Conservation (phyloP, 257 asterid genomes). For the Solanum microdontum region DNA sequence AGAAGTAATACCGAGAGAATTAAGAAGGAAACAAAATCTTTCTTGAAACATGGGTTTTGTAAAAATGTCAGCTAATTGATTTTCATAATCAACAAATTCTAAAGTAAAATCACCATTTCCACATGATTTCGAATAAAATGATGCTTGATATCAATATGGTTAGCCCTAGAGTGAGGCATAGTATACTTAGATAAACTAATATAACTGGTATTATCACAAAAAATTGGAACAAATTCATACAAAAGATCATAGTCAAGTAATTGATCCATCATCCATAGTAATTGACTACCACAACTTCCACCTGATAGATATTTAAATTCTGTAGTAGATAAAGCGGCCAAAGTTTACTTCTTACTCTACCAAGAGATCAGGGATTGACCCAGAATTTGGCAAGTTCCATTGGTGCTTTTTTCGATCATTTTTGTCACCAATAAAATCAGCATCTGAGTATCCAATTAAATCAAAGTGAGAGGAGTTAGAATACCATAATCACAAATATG, state of each 20-base stretch:
- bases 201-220: not conserved
- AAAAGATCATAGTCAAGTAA: not conserved
- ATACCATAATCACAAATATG: not conserved
- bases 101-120: not conserved
- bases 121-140: not conserved
- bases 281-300: not conserved
- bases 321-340: too few relatives aligned
- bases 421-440: not conserved
- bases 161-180: not conserved
- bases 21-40: not conserved
- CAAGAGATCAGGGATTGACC: too few relatives aligned
- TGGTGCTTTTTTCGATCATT: not conserved
- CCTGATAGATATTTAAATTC: not conserved
- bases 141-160: not conserved
- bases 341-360: too few relatives aligned
- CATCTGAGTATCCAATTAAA: not conserved
- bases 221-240: not conserved
- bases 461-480: not conserved
- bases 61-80: not conserved
- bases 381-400: not conserved
- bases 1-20: not conserved
- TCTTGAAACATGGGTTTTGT: not conserved
- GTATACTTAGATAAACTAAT: not conserved
- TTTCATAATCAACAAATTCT: too few relatives aligned
- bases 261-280: not conserved